A percentile compares a stretch with the other conserved stretches of the same genome.
Conservation (phyloP, 176 grass and related monocot species). For the Stipa capillata region DNA sequence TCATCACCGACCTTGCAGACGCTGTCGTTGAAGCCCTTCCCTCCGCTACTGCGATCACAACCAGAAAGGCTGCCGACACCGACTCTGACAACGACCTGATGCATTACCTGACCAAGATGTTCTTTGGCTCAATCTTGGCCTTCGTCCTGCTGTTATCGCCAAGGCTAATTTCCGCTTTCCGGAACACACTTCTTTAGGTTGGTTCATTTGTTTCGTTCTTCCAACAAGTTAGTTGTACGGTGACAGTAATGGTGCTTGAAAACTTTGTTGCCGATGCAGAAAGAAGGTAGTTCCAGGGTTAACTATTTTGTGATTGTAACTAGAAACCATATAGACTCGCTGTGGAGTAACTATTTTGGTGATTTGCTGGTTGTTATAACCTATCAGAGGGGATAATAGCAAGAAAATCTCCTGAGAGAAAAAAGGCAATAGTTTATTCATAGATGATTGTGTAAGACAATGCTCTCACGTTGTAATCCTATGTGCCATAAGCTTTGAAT, state of each 20-base stretch:
- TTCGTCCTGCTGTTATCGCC: constrained; percentile 72
- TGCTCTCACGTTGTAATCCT: no score
- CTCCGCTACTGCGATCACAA: constrained; percentile 32
- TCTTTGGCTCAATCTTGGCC: constrained; percentile 67
- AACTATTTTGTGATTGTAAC: background rate
- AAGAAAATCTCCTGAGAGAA: background rate
- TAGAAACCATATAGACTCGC: background rate
- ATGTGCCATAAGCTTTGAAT: no score
- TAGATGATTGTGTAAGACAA: no score
- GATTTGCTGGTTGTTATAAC: background rate
- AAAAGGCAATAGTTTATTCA: background rate
- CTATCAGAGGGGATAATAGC: background rate
- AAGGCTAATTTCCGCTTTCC: constrained; percentile 53
- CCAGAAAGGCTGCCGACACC: background rate
- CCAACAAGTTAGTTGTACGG: no score
- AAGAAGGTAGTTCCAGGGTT: background rate
- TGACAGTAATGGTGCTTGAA: background rate
- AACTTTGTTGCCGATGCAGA: background rate
- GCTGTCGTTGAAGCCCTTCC: constrained; percentile 76
- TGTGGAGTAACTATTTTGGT: background rate
- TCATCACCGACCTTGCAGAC: constrained; percentile 83
- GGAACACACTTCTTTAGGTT: constrained; percentile 42
- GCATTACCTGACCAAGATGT: constrained; percentile 56
- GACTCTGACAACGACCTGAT: constrained; percentile 43
- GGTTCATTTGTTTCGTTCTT: background rate